Evolutionary conservation across 768 basidiomycete species (phyloP), one percentile per base, ranked within the genome.

Genomic region (Leccinum boreale): DNA sequence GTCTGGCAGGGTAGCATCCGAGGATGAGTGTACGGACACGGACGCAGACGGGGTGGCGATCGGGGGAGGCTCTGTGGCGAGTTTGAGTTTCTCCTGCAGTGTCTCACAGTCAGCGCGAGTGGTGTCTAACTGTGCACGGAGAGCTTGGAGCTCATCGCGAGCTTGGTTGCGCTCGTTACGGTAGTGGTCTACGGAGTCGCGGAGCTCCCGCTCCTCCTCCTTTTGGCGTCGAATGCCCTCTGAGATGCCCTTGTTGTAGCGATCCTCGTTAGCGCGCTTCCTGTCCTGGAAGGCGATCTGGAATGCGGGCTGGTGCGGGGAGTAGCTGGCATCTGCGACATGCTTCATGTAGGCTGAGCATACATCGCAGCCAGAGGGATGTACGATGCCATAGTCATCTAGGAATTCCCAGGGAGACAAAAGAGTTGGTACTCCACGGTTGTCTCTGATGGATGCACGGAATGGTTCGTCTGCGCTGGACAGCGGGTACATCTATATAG

Each of bases 211-310:
- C 39, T 76, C 72, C 46, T 78, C 75, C 49, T 71, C 70, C 57
- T 74, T 74, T 47, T 78, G 77, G 45, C 72, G 76, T 21, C 77
- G 74, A 8, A 73, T 62, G 52, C 77, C 77, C 56, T 78, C 77
- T 26, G 64, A 58, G 48, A 78, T 12, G 15, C 77, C 77, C 60
- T 77, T 78, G 65, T 62, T 72, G 63, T 70, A 75, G 57, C 70
- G 62, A 12, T 72, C 73, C 54, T 78, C 77, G 60, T 72, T 72
- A n/a, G 70, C 57, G 44, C 70, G 68, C 62, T 77, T 74, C 50
- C 74, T 70, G 53, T 76, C 73, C 59, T 73, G 70, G 54, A 77
- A 69, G 0, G 78, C 78, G 58, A 70, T 69, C 62, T 78, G 73
- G 61, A 78, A 75, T 8, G 75, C 75, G 24, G 74, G 67, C 52